Evolutionary conservation across 2,329 filamentous ascomycete species (phyloP).

Genomic region (Beauveria sp.): DNA sequence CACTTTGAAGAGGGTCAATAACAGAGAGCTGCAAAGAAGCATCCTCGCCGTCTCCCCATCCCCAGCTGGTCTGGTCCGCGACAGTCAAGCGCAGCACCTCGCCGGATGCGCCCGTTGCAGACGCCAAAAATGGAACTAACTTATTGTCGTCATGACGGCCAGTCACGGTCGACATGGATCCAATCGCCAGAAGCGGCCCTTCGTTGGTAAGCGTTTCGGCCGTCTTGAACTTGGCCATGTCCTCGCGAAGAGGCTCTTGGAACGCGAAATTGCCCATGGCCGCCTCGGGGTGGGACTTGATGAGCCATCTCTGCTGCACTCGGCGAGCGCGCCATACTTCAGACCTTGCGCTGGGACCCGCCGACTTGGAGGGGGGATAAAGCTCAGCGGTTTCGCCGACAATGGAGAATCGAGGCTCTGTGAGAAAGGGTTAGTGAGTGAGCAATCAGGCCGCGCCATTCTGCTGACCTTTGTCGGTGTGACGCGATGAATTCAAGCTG

Average conservation of each 20-base stretch:
- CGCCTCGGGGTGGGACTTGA: conserved; percentile 43
- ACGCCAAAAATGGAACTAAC: conserved; percentile 34
- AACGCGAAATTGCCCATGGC: conserved; percentile 30
- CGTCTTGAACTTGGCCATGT: conserved; percentile 24
- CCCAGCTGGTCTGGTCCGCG: conserved; percentile 42
- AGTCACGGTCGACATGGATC: conserved; percentile 41
- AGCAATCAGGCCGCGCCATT: background rate
- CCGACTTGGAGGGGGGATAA: conserved; percentile 25
- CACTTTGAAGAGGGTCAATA: conserved; percentile 33
- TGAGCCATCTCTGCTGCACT: conserved; percentile 41
- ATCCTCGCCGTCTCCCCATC: conserved; percentile 43
- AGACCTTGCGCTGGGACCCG: conserved; percentile 18
- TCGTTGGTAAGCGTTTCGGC: conserved; percentile 19
- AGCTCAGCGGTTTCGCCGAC: conserved; percentile 26
- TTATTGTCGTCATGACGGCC: conserved; percentile 16
- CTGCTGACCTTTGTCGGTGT: conserved; percentile 20
- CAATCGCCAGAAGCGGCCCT: conserved; percentile 43
- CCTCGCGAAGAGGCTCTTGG: conserved; percentile 28
- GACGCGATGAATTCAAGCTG: conserved; percentile 23
- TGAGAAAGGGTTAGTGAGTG: background rate
- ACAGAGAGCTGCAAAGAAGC: conserved; percentile 40
- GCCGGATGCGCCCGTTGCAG: conserved; percentile 48
- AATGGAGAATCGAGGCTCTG: conserved; percentile 26
- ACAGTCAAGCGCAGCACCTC: conserved; percentile 49
- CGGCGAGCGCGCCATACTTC: conserved; percentile 24